Evolutionary conservation across 371 early-diverging fungal genomes (phyloP).

Genomic region (Ecytonucleospora hepatopenaei): DNA sequence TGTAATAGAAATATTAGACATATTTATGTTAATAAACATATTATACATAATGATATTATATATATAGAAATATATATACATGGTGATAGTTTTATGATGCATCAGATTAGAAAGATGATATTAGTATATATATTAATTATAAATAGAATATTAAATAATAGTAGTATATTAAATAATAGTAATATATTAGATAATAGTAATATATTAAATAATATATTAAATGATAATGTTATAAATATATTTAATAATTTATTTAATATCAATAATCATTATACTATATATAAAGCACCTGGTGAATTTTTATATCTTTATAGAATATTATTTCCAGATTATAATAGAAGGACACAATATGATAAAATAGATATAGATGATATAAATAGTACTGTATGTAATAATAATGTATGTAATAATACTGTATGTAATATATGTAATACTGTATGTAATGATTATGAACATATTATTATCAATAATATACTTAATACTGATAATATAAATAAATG

Average conservation of each 20-base stretch:
- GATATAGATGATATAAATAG: background rate
- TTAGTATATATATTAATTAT: slow-evolving; percentile 40
- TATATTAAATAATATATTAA: too few species aligned
- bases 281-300: slow-evolving; percentile 90
- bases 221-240: slow-evolving; percentile 39
- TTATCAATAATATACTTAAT: background rate
- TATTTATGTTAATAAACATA: too few species aligned
- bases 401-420: too few species aligned
- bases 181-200: too few species aligned
- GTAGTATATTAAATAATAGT: too few species aligned
- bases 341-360: background rate
- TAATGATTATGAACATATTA: background rate
- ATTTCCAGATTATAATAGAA: slow-evolving; percentile 14
- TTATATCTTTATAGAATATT: slow-evolving; percentile 58
- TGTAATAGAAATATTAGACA: too few species aligned
- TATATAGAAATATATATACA: slow-evolving; percentile 79
- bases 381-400: background rate
- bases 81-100: slow-evolving; percentile 95
- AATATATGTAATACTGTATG: too few species aligned
- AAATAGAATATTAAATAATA: too few species aligned
- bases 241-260: slow-evolving; percentile 30
- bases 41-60: slow-evolving; percentile 65
- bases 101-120: slow-evolving; percentile 89
- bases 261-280: slow-evolving; percentile 59
- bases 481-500: slow-evolving; percentile 1